phyloP scores from a whole-genome alignment of 495 filamentous ascomycete genomes.

The Daldinia childiae region DNA sequence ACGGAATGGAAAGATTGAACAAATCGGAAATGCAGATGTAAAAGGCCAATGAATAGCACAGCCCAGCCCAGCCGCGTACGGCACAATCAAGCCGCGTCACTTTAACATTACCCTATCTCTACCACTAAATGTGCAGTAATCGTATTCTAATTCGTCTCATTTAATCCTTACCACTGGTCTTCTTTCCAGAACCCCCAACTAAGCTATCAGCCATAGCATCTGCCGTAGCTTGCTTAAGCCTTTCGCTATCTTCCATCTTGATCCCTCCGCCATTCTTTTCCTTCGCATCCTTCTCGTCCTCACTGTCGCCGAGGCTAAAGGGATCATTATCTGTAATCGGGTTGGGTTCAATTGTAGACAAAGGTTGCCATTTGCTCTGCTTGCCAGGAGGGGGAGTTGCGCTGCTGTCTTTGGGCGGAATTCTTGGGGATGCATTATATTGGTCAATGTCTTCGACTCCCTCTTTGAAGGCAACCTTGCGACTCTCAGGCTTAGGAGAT shows the following conservation, averaged over 20 bases:
- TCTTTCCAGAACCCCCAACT: slow-evolving; percentile 49
- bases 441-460: slow-evolving; percentile 78
- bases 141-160: not conserved
- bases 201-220: slow-evolving; percentile 69
- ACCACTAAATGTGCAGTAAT: not conserved
- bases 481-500: slow-evolving; percentile 68
- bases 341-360: slow-evolving; percentile 85
- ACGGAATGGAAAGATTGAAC: not conserved
- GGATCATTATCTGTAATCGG: slow-evolving; percentile 93
- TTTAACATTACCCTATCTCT: slow-evolving; percentile 1
- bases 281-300: slow-evolving; percentile 89
- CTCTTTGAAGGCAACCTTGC: slow-evolving; percentile 83
- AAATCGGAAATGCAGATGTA: not conserved
- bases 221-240: slow-evolving; percentile 74
- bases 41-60: not conserved
- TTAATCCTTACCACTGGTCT: slow-evolving; percentile 30
- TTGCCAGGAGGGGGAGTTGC: slow-evolving; percentile 59
- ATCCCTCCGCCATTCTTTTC: slow-evolving; percentile 62
- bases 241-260: slow-evolving; percentile 71
- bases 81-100: not conserved
- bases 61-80: not conserved
- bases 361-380: slow-evolving; percentile 94
- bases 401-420: slow-evolving; percentile 52
- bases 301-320: slow-evolving; percentile 94
- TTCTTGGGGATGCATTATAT: slow-evolving; percentile 69